These are phyloP conservation scores for Triadica sebifera DNA, from an alignment of 345 rosid species.

Conservation along the genomic window DNA sequence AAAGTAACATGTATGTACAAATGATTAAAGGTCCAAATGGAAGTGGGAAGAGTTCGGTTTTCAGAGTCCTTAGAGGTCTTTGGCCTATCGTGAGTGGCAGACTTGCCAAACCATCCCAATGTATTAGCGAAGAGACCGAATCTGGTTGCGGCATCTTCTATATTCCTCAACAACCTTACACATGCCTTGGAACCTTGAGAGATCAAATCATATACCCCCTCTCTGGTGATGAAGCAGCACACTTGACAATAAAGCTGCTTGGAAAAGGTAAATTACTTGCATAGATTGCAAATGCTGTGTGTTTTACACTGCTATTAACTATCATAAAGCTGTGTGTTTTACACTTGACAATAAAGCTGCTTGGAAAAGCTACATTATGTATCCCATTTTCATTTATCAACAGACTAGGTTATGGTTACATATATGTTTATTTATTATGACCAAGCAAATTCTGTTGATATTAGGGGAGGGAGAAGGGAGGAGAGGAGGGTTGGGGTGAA, in stretches of 20 bases:
- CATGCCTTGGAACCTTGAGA: slow-evolving; percentile 95
- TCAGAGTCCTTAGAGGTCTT: slow-evolving; percentile 89
- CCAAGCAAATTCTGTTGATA: neutral
- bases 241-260: slow-evolving; percentile 41
- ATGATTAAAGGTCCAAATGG: slow-evolving; percentile 82
- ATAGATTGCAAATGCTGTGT: slow-evolving; percentile 12
- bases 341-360: too few relatives aligned
- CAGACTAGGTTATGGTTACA: neutral
- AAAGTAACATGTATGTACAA: slow-evolving; percentile 28
- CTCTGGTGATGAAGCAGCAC: slow-evolving; percentile 77
- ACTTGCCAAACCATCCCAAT: slow-evolving; percentile 64
- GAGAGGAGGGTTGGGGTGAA: too few relatives aligned
- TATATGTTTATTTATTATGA: too few relatives aligned
- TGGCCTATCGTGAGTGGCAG: slow-evolving; percentile 95
- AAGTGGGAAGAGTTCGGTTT: slow-evolving; percentile 92
- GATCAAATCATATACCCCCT: slow-evolving; percentile 99
- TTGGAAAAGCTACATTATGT: neutral
- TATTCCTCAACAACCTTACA: slow-evolving; percentile 91
- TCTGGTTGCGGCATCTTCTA: slow-evolving; percentile 73
- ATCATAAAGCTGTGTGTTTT: neutral
- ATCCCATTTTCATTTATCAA: neutral
- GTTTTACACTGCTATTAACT: too few relatives aligned
- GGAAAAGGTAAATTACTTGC: slow-evolving; percentile 50
- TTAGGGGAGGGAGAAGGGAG: neutral
- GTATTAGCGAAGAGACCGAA: slow-evolving; percentile 49